Evolutionary conservation across 1,284 basidiomycete genomes (phyloP).

Genomic region (Moniliophthora roreri): DNA sequence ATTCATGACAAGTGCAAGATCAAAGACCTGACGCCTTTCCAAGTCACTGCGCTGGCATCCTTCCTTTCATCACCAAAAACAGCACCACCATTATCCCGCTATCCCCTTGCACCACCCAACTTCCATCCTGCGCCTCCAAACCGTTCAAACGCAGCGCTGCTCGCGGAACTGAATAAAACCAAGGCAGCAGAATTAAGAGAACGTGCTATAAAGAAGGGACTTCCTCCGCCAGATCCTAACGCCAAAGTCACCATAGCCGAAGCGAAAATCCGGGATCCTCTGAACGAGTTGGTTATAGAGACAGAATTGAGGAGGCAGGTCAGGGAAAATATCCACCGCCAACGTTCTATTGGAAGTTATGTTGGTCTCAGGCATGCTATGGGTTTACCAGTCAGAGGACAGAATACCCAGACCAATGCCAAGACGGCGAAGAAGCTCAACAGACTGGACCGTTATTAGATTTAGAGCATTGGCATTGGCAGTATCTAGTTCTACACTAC

Average conservation of each 20-base stretch:
- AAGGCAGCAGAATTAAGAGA: slow-evolving; percentile 24
- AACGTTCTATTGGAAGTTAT: slow-evolving; percentile 88
- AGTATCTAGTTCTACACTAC: background rate
- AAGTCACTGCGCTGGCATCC: slow-evolving; percentile 83
- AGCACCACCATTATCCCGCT: slow-evolving; percentile 56
- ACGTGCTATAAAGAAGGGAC: slow-evolving; percentile 15
- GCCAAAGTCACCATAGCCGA: slow-evolving; percentile 2
- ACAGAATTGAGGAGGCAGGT: slow-evolving; percentile 78
- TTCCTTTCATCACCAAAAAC: slow-evolving; percentile 86
- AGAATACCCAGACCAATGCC: slow-evolving; percentile 86
- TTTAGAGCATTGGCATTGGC: background rate
- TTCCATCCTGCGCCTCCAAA: slow-evolving; percentile 50
- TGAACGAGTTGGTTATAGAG: slow-evolving; percentile 79
- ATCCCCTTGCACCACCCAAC: slow-evolving; percentile 57
- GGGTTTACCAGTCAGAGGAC: slow-evolving; percentile 86
- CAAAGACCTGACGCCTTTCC: slow-evolving; percentile 72
- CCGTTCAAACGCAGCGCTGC: slow-evolving; percentile 42
- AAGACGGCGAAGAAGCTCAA: slow-evolving; percentile 87
- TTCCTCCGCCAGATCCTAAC: slow-evolving; percentile 9
- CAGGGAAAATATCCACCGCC: slow-evolving; percentile 87
- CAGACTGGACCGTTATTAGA: slow-evolving; percentile 46
- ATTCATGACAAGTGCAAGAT: slow-evolving; percentile 83
- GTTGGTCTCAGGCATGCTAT: slow-evolving; percentile 86
- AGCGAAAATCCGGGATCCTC: slow-evolving; percentile 43
- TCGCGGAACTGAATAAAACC: slow-evolving; percentile 32